Evolutionary conservation across 306 rosid species (phyloP).

Genomic region (Pterocarpus macrocarpus): DNA sequence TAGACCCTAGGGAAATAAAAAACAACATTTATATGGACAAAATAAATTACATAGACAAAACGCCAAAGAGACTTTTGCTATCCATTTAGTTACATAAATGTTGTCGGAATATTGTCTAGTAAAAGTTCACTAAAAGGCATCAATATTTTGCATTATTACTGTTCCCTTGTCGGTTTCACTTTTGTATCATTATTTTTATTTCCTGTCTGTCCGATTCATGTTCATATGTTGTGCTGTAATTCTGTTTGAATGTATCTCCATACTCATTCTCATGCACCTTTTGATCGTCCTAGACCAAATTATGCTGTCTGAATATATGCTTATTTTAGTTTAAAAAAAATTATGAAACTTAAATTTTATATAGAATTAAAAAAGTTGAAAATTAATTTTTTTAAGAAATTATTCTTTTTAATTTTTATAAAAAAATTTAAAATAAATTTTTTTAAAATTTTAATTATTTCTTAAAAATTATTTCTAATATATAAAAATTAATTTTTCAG

Average conservation of each 20-base stretch:
- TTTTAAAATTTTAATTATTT: too few species aligned
- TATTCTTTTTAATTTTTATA: too few species aligned
- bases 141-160: slow-evolving; percentile 44
- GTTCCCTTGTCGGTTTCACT: slow-evolving; percentile 49
- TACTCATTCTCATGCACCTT: neutral
- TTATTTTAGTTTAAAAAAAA: too few species aligned
- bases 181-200: slow-evolving; percentile 34
- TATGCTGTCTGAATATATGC: neutral
- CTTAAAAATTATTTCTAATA: too few species aligned
- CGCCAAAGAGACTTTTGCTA: slow-evolving; percentile 43
- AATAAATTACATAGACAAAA: slow-evolving; percentile 17
- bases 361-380: too few species aligned
- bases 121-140: slow-evolving; percentile 45
- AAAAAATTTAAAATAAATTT: too few species aligned
- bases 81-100: slow-evolving; percentile 40
- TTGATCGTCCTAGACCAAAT: neutral
- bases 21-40: neutral
- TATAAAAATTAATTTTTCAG: too few species aligned
- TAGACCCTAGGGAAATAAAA: neutral
- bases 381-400: too few species aligned
- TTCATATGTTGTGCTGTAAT: slow-evolving; percentile 28
- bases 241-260: slow-evolving; percentile 21
- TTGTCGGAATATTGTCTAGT: slow-evolving; percentile 55
- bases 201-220: slow-evolving; percentile 31
- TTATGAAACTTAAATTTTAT: too few species aligned